Evolutionary conservation across 495 filamentous ascomycete genomes (phyloP), one percentile per base, ranked within the genome.

Genomic region (Xylaria palmicola): DNA sequence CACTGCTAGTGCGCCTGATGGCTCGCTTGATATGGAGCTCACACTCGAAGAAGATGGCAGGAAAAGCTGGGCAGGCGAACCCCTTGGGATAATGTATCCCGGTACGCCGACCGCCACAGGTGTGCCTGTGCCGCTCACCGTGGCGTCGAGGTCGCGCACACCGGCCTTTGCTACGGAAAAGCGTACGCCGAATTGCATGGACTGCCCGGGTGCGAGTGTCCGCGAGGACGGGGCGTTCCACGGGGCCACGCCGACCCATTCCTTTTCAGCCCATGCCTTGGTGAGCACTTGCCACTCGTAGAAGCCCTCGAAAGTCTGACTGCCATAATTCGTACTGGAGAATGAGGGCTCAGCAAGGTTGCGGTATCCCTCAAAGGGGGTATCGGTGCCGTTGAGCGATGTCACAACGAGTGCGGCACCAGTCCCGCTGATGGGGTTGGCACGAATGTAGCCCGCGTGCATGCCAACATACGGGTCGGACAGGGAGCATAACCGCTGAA

Each of bases 401-500:
- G 81, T 82, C 15, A 83, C 71, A 24, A 81, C 73, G 24, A 84
- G 68, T 2, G 70, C 73, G 1, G 79, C 63, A 0, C 81, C 81
- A 1, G 74, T 74, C 8, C 81, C 81, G 2, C 65, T 66, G 1
- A 80, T 62, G 2, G 74, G 77, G 15, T 68, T 76, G 4, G 78
- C 75, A 59, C 75, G 80, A 41, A 82, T 67, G 61, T 81, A 81
- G 6, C 81, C 81, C 0, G 77, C 81, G 52, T 81, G 71, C 64
- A 83, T 71, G 15, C 81, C 81, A 45, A 84, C 75, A 56, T 80
- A 82, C 2, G 81, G 81, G 53, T 84, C 81, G 0, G 74, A 66
- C 8, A 82, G 68, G 0, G 72, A 77, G 65, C 78, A 82, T 27
- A 73, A 66, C 0, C 63, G 65, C 41, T 75, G 72, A 26, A 74